A percentile compares a stretch with the other conserved stretches of the same genome.
Evolutionary conservation across 148 eudicot genomes (phyloP).

Genomic region (Agrostemma githago): DNA sequence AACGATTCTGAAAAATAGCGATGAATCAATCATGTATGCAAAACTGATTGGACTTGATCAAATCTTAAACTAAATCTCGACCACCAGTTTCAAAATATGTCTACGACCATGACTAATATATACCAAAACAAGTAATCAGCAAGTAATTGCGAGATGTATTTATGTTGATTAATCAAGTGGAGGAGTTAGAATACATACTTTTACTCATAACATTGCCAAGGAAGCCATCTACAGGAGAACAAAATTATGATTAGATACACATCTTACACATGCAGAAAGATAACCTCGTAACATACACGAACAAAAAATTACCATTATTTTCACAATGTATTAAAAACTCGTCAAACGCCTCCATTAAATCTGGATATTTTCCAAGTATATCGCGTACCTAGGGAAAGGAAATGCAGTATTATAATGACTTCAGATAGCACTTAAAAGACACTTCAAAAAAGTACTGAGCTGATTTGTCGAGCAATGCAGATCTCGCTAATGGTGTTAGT

Average conservation of each 20-base stretch:
- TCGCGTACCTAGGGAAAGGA: conserved; percentile 60
- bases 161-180: not conserved
- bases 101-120: not conserved
- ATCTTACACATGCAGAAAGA: conserved; percentile 1
- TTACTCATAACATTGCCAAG: conserved; percentile 86
- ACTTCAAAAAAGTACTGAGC: not conserved
- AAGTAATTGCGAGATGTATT: not conserved
- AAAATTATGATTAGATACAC: conserved; percentile 15
- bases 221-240: conserved; percentile 70
- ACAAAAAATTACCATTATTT: conserved; percentile 50
- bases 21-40: conserved; percentile 1
- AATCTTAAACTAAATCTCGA: conserved; percentile 3
- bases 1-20: conserved; percentile 24
- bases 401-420: not conserved
- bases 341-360: conserved; percentile 90
- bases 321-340: conserved; percentile 83
- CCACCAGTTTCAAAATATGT: not conserved
- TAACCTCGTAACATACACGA: not conserved
- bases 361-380: conserved; percentile 79
- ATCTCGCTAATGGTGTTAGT: conserved; percentile 1
- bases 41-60: not conserved
- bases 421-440: not conserved
- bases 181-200: conserved; percentile 51
- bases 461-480: conserved; percentile 5
- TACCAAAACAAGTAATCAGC: not conserved